phyloP scores from a whole-genome alignment of 116 monocot genomes.

The Papilionanthe hybrid region DNA sequence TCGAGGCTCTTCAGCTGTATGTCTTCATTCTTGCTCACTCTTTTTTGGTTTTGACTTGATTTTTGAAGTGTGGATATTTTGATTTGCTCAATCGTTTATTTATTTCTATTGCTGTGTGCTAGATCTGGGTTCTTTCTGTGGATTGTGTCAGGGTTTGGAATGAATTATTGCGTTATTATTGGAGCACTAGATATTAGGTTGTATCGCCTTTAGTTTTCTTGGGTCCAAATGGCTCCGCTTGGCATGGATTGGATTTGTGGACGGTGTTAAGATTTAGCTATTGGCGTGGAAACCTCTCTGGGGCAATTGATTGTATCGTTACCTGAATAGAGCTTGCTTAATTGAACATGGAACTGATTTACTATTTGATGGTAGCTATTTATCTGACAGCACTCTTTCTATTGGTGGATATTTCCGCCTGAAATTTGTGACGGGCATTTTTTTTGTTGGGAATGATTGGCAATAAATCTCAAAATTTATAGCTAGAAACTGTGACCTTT shows the following conservation, averaged over 20 bases:
- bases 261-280: too few species aligned
- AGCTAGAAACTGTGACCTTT: too few species aligned
- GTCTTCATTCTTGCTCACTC: not conserved
- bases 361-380: too few species aligned
- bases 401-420: too few species aligned
- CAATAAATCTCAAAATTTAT: too few species aligned
- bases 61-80: not conserved
- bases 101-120: not conserved
- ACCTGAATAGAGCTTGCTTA: too few species aligned
- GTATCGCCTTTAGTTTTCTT: not conserved
- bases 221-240: not conserved
- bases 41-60: not conserved
- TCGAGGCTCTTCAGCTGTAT: conserved; percentile 68
- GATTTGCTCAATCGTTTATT: not conserved
- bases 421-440: too few species aligned
- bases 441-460: too few species aligned
- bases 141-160: not conserved
- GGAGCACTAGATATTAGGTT: not conserved
- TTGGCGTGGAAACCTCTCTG: too few species aligned
- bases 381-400: too few species aligned
- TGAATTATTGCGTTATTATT: not conserved
- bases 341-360: too few species aligned
- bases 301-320: not conserved
- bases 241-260: not conserved
- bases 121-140: not conserved